Evolutionary conservation across 2,329 filamentous ascomycete species (phyloP).

Genomic region (Colletotrichum tropicicola): DNA sequence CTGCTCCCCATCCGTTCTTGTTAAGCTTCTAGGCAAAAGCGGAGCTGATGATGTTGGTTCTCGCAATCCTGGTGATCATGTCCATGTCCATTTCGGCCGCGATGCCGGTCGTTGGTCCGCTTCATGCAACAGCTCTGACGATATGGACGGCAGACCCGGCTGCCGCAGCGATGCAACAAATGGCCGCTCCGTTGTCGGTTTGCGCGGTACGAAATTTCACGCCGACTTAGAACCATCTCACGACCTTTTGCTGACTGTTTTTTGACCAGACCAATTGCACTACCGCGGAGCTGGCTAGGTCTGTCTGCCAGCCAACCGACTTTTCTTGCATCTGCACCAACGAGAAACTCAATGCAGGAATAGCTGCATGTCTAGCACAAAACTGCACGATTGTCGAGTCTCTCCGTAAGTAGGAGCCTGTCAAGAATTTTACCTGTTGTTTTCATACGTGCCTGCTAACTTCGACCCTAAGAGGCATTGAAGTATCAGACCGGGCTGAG

Average conservation of each 20-base stretch:
- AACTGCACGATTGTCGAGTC: conserved; percentile 15
- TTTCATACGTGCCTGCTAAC: background rate
- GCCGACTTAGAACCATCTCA: background rate
- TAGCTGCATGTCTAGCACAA: conserved; percentile 1
- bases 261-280: background rate
- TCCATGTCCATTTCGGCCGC: no score
- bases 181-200: background rate
- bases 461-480: background rate
- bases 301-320: conserved; percentile 8
- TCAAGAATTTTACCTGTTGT: background rate
- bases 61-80: background rate
- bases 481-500: background rate
- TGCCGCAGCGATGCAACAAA: background rate
- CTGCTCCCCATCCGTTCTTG: background rate
- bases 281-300: background rate
- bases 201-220: conserved; percentile 2
- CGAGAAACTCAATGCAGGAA: background rate
- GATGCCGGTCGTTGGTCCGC: background rate
- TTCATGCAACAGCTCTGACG: background rate
- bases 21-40: background rate
- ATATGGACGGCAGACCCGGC: background rate
- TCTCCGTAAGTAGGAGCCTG: background rate
- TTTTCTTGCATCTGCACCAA: conserved; percentile 9
- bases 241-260: background rate
- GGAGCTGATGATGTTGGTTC: background rate